These are phyloP conservation scores for Xylariaceae sp. DNA, from an alignment of 2,329 filamentous ascomycete genomes.

Conservation along the genomic window DNA sequence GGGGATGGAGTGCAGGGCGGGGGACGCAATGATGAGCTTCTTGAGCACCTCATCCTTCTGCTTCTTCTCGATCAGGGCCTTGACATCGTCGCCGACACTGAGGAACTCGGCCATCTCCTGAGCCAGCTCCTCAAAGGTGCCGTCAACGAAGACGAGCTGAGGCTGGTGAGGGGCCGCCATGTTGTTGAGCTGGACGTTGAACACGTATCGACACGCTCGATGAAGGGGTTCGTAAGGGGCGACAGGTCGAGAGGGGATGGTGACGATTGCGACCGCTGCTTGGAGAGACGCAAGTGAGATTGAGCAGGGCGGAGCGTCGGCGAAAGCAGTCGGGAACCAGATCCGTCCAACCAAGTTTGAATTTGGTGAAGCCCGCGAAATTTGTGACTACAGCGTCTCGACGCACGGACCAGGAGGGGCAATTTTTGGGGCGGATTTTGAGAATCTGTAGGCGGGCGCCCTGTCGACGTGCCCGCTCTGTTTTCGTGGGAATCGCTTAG, in stretches of 20 bases:
- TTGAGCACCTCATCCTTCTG: slow-evolving; percentile 86
- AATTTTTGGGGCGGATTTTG: slow-evolving; percentile 15
- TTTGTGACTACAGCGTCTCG: slow-evolving; percentile 17
- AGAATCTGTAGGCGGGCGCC: slow-evolving; percentile 6
- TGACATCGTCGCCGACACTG: slow-evolving; percentile 75
- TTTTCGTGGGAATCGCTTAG: neutral
- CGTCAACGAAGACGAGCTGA: slow-evolving; percentile 77
- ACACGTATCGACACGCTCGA: neutral
- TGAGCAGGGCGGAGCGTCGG: slow-evolving; percentile 5
- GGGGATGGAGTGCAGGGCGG: slow-evolving; percentile 75
- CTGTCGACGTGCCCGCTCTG: slow-evolving; percentile 12
- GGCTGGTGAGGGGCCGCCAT: slow-evolving; percentile 43
- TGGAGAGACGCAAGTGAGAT: slow-evolving; percentile 8
- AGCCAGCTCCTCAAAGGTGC: slow-evolving; percentile 86
- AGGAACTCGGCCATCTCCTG: slow-evolving; percentile 95
- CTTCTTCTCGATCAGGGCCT: slow-evolving; percentile 68
- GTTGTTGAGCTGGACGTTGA: slow-evolving; percentile 1
- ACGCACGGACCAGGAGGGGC: slow-evolving; percentile 20
- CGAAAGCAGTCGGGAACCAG: slow-evolving; percentile 15
- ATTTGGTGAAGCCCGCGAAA: slow-evolving; percentile 14
- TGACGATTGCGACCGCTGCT: slow-evolving; percentile 9
- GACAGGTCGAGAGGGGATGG: neutral
- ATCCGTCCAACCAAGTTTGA: slow-evolving; percentile 17
- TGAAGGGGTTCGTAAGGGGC: too few relatives aligned
- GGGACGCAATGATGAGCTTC: slow-evolving; percentile 80